Base-by-base conservation (phyloP, 2,329 filamentous ascomycete species). In the Alternaria atra region DNA sequence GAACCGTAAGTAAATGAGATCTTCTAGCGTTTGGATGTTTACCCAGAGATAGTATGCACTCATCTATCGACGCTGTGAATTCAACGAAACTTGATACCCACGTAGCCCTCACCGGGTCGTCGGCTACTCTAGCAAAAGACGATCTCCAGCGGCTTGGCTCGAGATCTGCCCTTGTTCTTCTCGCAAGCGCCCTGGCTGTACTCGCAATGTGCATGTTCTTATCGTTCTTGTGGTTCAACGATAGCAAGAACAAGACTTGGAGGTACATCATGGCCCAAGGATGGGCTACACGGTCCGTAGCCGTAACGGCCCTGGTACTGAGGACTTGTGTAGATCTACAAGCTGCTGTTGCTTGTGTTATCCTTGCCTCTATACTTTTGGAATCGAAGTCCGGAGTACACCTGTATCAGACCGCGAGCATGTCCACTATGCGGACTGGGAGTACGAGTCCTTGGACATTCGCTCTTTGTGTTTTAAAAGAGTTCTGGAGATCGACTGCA, bases 261-360 rank as follows among this genome's bases (percentile, higher is more conserved):
- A 27, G 35, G 15, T 32, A 43, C 20, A 52, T 61, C 42, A 61
- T 61, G 59, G 37, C 50, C n/a, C 25, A 50, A 40, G 32, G 51
- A 3, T 61, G 59, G 48, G 54, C 53, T 20, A 61, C 54, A 30
- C 6, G 29, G 6, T 30, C 8, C 6, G 29, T 30, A 30, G 29
- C 29, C 29, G 29, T 30, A 9, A 34, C 30, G 13, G 48, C 54
- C 8, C 17, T 61, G n/a, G 27, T 61, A 5, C 25, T 61, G 13
- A 52, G 59, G n/a, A 53, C 54, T 30, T 23, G 17, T 20, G 55
- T 57, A 17, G 54, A 61, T 17, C n/a, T 61, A 23, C 47, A 57
- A 27, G 54, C 54, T 35, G 54, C 52, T 20, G 27, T 57, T 29
- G 59, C 39, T 25, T 40, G 48, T 10, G 53, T 53, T 25, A 54